These are phyloP conservation scores for Copromyces sp. DNA, from an alignment of 495 filamentous ascomycete genomes.

Conservation along the genomic window DNA sequence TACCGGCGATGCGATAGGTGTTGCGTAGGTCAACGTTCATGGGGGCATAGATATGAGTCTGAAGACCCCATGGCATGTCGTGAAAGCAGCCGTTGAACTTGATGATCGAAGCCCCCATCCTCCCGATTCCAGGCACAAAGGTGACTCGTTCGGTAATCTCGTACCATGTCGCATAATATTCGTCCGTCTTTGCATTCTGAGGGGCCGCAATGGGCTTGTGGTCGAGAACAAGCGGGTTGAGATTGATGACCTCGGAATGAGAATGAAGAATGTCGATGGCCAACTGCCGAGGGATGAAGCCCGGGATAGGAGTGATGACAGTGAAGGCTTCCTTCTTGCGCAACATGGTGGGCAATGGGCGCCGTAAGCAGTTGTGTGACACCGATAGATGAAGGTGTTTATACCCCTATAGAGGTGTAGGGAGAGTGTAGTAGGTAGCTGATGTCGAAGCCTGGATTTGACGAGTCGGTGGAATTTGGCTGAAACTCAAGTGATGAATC, in stretches of 20 bases:
- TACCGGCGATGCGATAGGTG: slow-evolving; percentile 47
- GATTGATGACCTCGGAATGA: slow-evolving; percentile 62
- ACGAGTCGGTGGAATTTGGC: neutral
- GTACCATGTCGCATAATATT: slow-evolving; percentile 66
- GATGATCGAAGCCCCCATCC: slow-evolving; percentile 49
- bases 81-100: slow-evolving; percentile 70
- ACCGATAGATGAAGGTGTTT: neutral
- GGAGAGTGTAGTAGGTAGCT: neutral
- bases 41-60: slow-evolving; percentile 67
- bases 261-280: slow-evolving; percentile 38
- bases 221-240: slow-evolving; percentile 64
- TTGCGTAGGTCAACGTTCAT: slow-evolving; percentile 42
- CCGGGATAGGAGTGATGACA: slow-evolving; percentile 37
- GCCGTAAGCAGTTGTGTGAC: neutral
- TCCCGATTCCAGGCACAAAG: slow-evolving; percentile 52
- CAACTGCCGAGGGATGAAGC: slow-evolving; percentile 38
- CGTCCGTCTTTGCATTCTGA: slow-evolving; percentile 52
- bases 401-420: neutral
- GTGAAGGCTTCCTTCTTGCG: slow-evolving; percentile 41
- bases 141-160: slow-evolving; percentile 52
- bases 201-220: slow-evolving; percentile 54
- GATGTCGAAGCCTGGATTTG: neutral
- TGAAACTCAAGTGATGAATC: neutral
- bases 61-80: slow-evolving; percentile 56
- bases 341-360: slow-evolving; percentile 24